These are phyloP conservation scores for Kernera saxatilis DNA, from an alignment of 345 rosid genomes.

Conservation along the genomic window DNA sequence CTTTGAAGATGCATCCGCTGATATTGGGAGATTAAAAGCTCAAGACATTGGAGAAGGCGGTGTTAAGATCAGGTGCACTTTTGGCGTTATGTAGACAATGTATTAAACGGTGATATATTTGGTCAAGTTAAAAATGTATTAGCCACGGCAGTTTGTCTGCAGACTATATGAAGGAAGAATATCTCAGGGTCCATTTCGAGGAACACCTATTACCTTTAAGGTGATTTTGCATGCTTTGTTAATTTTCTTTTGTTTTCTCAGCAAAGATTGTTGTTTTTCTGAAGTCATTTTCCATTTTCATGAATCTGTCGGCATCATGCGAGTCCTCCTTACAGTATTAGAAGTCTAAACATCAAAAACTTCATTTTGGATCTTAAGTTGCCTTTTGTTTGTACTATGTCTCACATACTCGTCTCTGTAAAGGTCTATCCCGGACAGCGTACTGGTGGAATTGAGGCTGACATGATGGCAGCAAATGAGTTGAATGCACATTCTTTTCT, in stretches of 20 bases:
- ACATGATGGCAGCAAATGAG: conserved; percentile 98
- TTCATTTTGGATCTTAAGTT: background rate
- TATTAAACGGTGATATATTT: background rate
- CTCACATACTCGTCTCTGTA: conserved; percentile 11
- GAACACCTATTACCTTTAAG: conserved; percentile 69
- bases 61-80: conserved; percentile 68
- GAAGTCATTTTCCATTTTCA: background rate
- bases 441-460: conserved; percentile 80
- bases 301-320: background rate
- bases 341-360: background rate
- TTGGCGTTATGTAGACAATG: background rate
- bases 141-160: conserved; percentile 54
- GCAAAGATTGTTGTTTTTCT: background rate
- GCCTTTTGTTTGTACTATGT: background rate
- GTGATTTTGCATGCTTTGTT: conserved; percentile 31
- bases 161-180: conserved; percentile 95
- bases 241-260: background rate
- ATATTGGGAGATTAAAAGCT: conserved; percentile 47
- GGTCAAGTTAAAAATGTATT: conserved; percentile 20
- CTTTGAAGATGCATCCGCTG: conserved; percentile 36
- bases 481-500: conserved; percentile 79
- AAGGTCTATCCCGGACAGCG: conserved; percentile 93
- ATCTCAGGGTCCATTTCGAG: conserved; percentile 65
- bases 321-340: background rate
- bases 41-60: conserved; percentile 91